These are phyloP conservation scores for Cladosporium sp. DNA, from an alignment of 2,329 filamentous ascomycete genomes.

Conservation along the genomic window DNA sequence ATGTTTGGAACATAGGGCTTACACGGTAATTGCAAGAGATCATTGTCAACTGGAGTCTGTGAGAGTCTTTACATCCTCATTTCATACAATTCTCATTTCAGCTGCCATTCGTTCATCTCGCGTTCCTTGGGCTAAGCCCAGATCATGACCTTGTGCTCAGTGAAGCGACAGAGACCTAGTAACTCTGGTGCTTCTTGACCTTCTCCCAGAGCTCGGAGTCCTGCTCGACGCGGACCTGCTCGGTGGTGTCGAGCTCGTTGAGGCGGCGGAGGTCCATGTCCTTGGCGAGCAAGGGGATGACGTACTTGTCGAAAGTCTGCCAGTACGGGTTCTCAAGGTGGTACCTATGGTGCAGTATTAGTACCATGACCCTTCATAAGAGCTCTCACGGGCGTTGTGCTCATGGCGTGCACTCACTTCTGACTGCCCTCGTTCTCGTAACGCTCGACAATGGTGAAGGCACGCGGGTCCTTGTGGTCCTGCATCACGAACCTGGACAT, in stretches of 20 bases:
- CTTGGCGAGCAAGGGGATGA: conserved; percentile 65
- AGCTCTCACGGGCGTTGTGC: not conserved
- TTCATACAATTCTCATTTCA: not conserved
- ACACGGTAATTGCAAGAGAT: not conserved
- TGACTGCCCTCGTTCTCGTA: conserved; percentile 62
- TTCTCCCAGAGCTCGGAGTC: conserved; percentile 36
- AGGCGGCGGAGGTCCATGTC: conserved; percentile 69
- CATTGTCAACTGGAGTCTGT: not conserved
- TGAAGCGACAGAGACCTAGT: conserved; percentile 12
- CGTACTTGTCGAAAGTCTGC: conserved; percentile 75
- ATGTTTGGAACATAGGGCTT: not conserved
- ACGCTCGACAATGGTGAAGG: conserved; percentile 74
- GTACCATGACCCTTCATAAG: not conserved
- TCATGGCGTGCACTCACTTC: conserved; percentile 44
- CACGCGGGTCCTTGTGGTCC: conserved; percentile 64
- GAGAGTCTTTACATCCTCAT: not conserved
- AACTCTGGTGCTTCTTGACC: conserved; percentile 38
- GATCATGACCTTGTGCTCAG: not conserved
- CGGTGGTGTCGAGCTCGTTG: conserved; percentile 64
- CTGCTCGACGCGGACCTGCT: conserved; percentile 38
- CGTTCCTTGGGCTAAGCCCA: not conserved
- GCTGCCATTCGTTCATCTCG: conserved; percentile 3
- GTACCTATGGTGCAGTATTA: conserved; percentile 33
- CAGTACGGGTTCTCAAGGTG: conserved; percentile 65
- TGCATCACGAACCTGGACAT: conserved; percentile 72